These are phyloP conservation scores for Lichtheimia hyalospora DNA, from an alignment of 371 early-diverging fungal genomes.

Conservation along the genomic window DNA sequence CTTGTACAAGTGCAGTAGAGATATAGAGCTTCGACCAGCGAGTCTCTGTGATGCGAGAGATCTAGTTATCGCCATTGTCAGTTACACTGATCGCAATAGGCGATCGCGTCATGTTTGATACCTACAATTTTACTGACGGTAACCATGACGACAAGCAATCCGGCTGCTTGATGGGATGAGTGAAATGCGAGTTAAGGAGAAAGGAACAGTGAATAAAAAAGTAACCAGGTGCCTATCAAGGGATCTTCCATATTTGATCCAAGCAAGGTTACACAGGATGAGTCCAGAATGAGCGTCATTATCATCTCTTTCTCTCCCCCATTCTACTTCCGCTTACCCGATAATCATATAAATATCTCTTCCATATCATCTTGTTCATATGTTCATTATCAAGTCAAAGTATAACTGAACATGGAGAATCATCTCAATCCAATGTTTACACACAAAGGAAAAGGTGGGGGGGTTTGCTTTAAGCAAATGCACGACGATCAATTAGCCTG, in stretches of 20 bases:
- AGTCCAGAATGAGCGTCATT: no score
- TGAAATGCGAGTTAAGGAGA: constrained; percentile 11
- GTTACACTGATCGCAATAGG: not conserved
- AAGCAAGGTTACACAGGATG: no score
- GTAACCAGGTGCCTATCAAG: not conserved
- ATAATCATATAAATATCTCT: no score
- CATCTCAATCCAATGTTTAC: no score
- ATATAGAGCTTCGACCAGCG: constrained; percentile 42
- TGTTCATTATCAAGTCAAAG: no score
- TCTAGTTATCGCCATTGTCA: constrained; percentile 13
- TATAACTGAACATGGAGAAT: no score
- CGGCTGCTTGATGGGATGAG: constrained; percentile 27
- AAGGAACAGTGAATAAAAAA: constrained; percentile 7
- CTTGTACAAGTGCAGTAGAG: constrained; percentile 28
- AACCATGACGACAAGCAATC: constrained; percentile 33
- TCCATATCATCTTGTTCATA: no score
- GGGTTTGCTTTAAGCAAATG: no score
- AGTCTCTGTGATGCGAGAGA: constrained; percentile 37
- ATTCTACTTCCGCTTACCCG: no score
- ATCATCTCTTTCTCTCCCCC: no score
- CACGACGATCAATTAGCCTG: no score
- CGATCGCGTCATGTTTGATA: not conserved
- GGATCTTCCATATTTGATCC: not conserved
- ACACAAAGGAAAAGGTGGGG: no score
- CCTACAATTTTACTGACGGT: constrained; percentile 35